These are phyloP conservation scores for Colletotrichum brevisporum DNA, from an alignment of 2,329 filamentous ascomycete genomes.

Conservation along the genomic window DNA sequence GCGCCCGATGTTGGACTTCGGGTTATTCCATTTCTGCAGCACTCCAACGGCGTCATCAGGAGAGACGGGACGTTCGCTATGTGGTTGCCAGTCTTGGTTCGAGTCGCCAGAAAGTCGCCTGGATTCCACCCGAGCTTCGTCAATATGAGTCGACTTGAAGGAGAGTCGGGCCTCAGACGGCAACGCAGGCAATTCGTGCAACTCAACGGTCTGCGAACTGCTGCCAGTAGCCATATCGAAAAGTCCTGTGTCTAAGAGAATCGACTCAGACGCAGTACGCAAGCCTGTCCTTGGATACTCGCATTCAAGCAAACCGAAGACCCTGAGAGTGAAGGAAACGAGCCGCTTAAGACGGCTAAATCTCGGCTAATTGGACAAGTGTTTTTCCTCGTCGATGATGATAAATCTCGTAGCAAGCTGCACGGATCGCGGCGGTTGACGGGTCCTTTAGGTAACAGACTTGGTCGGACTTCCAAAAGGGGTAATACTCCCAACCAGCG, in stretches of 20 bases:
- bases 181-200: background rate
- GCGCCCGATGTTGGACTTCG: conserved; percentile 70
- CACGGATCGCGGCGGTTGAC: background rate
- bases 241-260: background rate
- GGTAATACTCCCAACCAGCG: background rate
- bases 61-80: background rate
- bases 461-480: conserved; percentile 1
- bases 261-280: background rate
- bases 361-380: background rate
- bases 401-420: background rate
- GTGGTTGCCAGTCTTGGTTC: accelerated
- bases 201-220: conserved; percentile 5
- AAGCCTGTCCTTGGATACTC: too few species aligned
- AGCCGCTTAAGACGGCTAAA: conserved; percentile 5
- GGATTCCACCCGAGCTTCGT: background rate
- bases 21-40: conserved; percentile 74
- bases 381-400: background rate
- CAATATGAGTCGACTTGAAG: background rate
- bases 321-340: background rate
- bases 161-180: background rate
- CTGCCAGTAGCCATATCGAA: background rate
- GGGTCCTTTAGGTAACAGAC: background rate
- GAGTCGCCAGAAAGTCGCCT: background rate
- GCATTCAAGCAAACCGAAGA: too few species aligned
- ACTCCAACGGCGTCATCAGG: conserved; percentile 5